phyloP scores from a whole-genome alignment of 2,329 filamentous ascomycete species.

The Colletotrichum nymphaeae region DNA sequence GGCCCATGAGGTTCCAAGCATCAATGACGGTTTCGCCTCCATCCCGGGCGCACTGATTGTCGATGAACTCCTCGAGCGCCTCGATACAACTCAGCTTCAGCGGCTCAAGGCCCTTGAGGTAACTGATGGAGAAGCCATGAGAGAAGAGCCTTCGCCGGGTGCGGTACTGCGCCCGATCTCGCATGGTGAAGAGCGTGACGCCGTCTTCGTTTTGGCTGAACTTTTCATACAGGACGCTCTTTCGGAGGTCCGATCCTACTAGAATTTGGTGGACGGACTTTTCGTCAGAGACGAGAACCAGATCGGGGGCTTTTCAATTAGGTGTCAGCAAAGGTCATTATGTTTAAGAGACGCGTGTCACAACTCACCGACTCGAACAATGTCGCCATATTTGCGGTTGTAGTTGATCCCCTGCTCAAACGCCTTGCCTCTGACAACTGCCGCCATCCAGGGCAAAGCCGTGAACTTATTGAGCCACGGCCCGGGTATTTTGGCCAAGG shows the following conservation, averaged over 20 bases:
- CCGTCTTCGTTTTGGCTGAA: constrained; percentile 5
- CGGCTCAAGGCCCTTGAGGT: not conserved
- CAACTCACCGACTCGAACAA: not conserved
- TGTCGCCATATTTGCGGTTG: not conserved
- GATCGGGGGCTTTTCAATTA: not conserved
- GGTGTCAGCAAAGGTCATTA: not conserved
- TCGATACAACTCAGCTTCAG: not conserved
- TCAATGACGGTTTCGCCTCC: not conserved
- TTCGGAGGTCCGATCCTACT: not conserved
- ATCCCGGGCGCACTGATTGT: not conserved
- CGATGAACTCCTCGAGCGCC: not conserved
- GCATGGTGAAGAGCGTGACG: constrained; percentile 15
- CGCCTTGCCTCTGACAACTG: not conserved
- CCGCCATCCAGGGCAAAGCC: not conserved
- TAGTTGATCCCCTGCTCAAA: not conserved
- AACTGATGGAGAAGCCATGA: not conserved
- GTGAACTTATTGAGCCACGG: not conserved
- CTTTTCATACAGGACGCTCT: constrained; percentile 11
- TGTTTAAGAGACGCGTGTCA: not conserved
- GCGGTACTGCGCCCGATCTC: constrained; percentile 6
- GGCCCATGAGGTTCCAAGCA: not conserved
- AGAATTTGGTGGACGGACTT: not conserved
- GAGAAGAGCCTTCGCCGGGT: constrained; percentile 7
- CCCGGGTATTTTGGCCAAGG: not conserved
- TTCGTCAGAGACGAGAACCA: not conserved